phyloP scores from a whole-genome alignment of 805 yeast genomes.

The Schwanniomyces sp. region DNA sequence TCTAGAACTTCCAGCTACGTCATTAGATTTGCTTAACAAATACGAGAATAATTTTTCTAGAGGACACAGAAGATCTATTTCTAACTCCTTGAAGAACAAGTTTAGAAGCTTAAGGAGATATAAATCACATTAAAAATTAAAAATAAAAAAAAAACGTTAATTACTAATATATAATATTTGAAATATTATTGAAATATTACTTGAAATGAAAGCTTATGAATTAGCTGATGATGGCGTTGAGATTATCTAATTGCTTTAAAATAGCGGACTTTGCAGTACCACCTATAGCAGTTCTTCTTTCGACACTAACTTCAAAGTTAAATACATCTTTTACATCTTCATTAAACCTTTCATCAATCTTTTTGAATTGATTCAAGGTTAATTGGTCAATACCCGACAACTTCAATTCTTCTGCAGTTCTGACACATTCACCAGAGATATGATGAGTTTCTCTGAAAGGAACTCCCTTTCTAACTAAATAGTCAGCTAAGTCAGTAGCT shows the following conservation, averaged over 20 bases:
- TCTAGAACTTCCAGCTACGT: not conserved
- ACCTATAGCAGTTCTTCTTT: slow-evolving; percentile 94
- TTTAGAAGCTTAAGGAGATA: not conserved
- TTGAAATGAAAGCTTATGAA: not conserved
- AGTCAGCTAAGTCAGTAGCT: slow-evolving; percentile 98
- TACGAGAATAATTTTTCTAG: not conserved
- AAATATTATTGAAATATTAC: not conserved
- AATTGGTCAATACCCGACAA: slow-evolving; percentile 86
- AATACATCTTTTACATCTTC: slow-evolving; percentile 83
- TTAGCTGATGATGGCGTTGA: not conserved
- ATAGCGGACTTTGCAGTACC: slow-evolving; percentile 95
- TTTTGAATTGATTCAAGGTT: slow-evolving; percentile 71
- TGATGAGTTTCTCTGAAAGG: slow-evolving; percentile 99
- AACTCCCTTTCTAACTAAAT: slow-evolving; percentile 94
- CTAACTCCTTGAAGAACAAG: not conserved
- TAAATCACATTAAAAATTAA: not conserved
- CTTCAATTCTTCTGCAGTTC: slow-evolving; percentile 76
- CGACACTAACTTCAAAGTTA: slow-evolving; percentile 90
- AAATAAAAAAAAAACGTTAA: not conserved
- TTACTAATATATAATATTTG: not conserved
- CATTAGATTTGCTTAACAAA: not conserved
- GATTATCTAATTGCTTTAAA: slow-evolving; percentile 58
- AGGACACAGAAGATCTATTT: not conserved
- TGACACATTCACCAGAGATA: slow-evolving; percentile 96
- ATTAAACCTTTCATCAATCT: slow-evolving; percentile 77